Conservation (phyloP, 768 basidiomycete genomes). For the Lactarius vividus region DNA sequence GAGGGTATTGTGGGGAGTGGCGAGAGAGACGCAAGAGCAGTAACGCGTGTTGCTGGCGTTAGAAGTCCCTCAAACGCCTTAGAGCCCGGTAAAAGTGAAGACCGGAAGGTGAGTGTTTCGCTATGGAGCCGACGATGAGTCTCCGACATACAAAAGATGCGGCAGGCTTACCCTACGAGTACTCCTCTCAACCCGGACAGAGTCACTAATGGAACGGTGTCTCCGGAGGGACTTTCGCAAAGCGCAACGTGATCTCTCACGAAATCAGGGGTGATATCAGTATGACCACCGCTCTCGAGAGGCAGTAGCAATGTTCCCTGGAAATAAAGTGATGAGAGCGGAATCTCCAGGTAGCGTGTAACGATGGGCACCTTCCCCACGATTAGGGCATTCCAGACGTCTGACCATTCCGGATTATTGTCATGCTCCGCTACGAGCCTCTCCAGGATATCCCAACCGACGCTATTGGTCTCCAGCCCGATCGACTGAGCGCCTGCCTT, state of each 20-base stretch:
- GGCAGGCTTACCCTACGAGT: constrained; percentile 51
- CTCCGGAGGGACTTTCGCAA: constrained; percentile 48
- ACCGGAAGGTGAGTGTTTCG: constrained; percentile 43
- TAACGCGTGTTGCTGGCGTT: constrained; percentile 36
- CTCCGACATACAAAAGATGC: neutral
- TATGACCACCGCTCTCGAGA: constrained; percentile 50
- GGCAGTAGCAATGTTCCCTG: constrained; percentile 85
- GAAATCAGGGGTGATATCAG: constrained; percentile 66
- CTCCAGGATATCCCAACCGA: constrained; percentile 80
- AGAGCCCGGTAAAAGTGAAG: constrained; percentile 42
- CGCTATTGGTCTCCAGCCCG: constrained; percentile 58
- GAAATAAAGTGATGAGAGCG: neutral
- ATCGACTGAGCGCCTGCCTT: constrained; percentile 69
- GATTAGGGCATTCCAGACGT: constrained; percentile 62
- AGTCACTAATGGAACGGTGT: constrained; percentile 59
- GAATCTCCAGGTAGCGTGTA: neutral
- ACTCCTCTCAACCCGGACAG: constrained; percentile 81
- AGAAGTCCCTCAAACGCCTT: constrained; percentile 43
- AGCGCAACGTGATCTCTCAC: constrained; percentile 81
- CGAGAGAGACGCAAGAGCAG: constrained; percentile 47
- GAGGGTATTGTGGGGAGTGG: constrained; percentile 45
- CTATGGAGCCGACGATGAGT: constrained; percentile 30
- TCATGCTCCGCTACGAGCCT: constrained; percentile 55
- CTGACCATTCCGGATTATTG: constrained; percentile 59
- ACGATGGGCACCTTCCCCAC: constrained; percentile 56